phyloP scores from a whole-genome alignment of 345 rosid species.

The Geranium rotundifolium region DNA sequence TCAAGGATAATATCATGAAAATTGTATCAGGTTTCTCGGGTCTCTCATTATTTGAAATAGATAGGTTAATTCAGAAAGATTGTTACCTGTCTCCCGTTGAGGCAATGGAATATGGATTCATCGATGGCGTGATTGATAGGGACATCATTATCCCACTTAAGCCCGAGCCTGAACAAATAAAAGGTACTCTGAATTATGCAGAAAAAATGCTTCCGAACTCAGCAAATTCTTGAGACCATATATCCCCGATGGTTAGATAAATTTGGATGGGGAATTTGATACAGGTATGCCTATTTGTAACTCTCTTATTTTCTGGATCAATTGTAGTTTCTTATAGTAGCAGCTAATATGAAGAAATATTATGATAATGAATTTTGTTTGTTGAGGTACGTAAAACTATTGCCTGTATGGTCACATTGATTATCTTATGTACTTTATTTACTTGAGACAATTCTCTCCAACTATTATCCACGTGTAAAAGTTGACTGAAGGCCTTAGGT shows the following conservation, averaged over 20 bases:
- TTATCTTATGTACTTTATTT: too few species aligned
- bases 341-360: neutral
- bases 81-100: slow-evolving; percentile 90
- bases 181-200: slow-evolving; percentile 38
- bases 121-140: slow-evolving; percentile 93
- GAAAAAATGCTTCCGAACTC: slow-evolving; percentile 56
- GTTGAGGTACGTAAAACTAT: too few species aligned
- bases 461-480: too few species aligned
- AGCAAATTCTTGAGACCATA: slow-evolving; percentile 75
- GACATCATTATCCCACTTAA: slow-evolving; percentile 70
- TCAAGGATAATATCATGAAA: slow-evolving; percentile 54
- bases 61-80: slow-evolving; percentile 71
- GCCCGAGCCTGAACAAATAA: slow-evolving; percentile 76
- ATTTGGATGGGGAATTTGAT: slow-evolving; percentile 17
- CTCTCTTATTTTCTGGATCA: neutral
- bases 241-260: slow-evolving; percentile 86
- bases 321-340: neutral
- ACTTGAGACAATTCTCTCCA: too few species aligned
- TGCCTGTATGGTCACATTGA: too few species aligned
- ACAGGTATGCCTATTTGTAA: slow-evolving; percentile 19
- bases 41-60: slow-evolving; percentile 63
- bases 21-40: slow-evolving; percentile 61
- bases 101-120: slow-evolving; percentile 84
- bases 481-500: too few species aligned
- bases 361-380: too few species aligned